These are phyloP conservation scores for Irpex rosettiformis DNA, from an alignment of 1,284 basidiomycete species.

Conservation along the genomic window DNA sequence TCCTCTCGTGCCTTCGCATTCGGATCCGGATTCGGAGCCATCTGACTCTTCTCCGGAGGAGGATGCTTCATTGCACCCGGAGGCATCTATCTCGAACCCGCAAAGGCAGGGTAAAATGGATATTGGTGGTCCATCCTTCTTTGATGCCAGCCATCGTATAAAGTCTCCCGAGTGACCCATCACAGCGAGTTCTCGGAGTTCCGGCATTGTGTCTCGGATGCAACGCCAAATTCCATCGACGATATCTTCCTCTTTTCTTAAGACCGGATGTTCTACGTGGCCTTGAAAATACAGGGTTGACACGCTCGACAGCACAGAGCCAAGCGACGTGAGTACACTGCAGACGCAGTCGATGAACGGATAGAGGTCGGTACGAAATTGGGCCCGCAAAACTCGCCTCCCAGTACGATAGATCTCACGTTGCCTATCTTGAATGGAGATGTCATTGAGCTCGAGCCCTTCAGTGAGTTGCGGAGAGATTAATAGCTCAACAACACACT, in stretches of 20 bases:
- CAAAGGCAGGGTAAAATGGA: neutral
- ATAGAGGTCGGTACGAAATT: too few species aligned
- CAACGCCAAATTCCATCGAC: neutral
- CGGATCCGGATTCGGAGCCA: too few species aligned
- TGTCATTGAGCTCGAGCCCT: too few species aligned
- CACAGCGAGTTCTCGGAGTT: neutral
- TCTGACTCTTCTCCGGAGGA: too few species aligned
- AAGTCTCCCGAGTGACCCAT: neutral
- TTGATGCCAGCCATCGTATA: neutral
- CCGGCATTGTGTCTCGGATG: neutral
- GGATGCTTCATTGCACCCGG: neutral
- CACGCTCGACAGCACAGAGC: neutral
- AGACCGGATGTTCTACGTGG: neutral
- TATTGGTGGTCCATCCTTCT: neutral
- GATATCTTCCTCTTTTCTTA: neutral
- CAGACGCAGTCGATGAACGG: neutral
- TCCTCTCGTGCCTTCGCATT: neutral
- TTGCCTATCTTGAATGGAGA: neutral
- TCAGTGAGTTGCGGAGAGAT: too few species aligned
- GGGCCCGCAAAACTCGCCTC: neutral
- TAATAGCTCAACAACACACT: too few species aligned
- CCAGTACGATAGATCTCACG: neutral
- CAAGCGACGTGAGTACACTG: neutral
- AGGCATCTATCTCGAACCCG: neutral
- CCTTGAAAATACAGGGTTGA: neutral